Evolutionary conservation across 1,284 basidiomycete genomes (phyloP), one percentile per base, ranked within the genome.

Genomic region (Cryptococcus sp.): DNA sequence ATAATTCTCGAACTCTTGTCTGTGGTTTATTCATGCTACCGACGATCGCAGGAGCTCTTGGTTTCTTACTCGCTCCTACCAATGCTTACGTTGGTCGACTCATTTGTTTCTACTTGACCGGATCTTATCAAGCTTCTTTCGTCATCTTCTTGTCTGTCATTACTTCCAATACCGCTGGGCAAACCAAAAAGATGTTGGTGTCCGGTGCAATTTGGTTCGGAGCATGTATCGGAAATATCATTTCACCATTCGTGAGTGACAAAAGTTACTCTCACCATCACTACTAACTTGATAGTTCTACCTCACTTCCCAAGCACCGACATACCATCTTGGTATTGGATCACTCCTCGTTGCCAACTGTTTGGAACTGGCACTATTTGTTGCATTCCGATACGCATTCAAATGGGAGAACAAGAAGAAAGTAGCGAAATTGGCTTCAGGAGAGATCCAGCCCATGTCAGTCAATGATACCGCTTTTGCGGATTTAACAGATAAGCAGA

Each of bases 121-220:
- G 78, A 10, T 76, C 78, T 5, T 79, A 78, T 50, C 79, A 80
- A 58, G 69, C 78, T 2, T 76, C 76, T 0, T 81, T 81, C 58
- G 79, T 81, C 4, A 60, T 81, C 31, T 77, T 76, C 3, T 68
- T 81, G 11, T 79, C 78, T 3, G 69, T 81, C 37, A 73, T 81
- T 46, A 79, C 79, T 5, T 77, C 77, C 10, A 82, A 82, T 63
- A 76, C 78, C 1, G 79, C 74, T 35, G 80, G 80, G 14, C 76
- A 78, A 60, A 76, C 77, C 15, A 81, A 81, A 70, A 79, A 78
- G 62, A 76, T 77, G 75, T 65, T 72, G 30, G 71, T 65, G 38
- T 72, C 73, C 47, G 72, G 73, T 58, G 65, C 66, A 47, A 70
- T 70, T 50, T 72, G 73, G 73, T 56, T 72, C 44, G 73, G 75